Conservation (phyloP, 2,329 filamentous ascomycete genomes). For the Calonectria henricotiae region DNA sequence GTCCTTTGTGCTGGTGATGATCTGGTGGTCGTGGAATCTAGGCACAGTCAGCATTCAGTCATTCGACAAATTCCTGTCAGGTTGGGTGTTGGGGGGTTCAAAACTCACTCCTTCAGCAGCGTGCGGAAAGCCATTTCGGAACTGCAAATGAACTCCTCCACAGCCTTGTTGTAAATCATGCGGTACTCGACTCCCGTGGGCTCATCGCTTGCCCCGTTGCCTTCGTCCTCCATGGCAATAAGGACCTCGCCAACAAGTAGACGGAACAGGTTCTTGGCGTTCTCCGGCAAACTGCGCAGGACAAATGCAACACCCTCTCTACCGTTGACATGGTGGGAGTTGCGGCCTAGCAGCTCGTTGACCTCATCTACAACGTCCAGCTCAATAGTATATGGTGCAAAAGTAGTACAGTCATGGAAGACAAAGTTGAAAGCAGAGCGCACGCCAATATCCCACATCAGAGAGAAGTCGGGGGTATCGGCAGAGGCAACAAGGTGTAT, state of each 20-base stretch:
- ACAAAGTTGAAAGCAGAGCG: conserved; percentile 87
- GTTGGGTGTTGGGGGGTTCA: neutral
- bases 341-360: conserved; percentile 87
- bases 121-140: conserved; percentile 97
- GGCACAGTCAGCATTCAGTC: conserved; percentile 50
- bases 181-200: conserved; percentile 88
- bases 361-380: conserved; percentile 92
- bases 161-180: conserved; percentile 93
- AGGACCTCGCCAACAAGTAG: conserved; percentile 90
- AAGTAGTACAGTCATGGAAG: conserved; percentile 96
- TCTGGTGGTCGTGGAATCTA: conserved; percentile 96
- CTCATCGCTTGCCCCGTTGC: conserved; percentile 64
- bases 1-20: conserved; percentile 93
- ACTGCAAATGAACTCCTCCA: conserved; percentile 96
- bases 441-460: conserved; percentile 92
- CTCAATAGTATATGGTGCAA: conserved; percentile 80
- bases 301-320: conserved; percentile 95
- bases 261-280: conserved; percentile 89
- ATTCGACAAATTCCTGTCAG: neutral
- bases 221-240: conserved; percentile 77
- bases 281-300: conserved; percentile 90
- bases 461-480: conserved; percentile 88
- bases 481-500: conserved; percentile 85
- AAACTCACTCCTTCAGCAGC: conserved; percentile 86
- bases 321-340: conserved; percentile 84